Percentiles rank a stretch among this genome's conserved stretches.
These are phyloP conservation scores for Neurospora sp. DNA, from an alignment of 2,329 filamentous ascomycete species.

Conservation along the genomic window DNA sequence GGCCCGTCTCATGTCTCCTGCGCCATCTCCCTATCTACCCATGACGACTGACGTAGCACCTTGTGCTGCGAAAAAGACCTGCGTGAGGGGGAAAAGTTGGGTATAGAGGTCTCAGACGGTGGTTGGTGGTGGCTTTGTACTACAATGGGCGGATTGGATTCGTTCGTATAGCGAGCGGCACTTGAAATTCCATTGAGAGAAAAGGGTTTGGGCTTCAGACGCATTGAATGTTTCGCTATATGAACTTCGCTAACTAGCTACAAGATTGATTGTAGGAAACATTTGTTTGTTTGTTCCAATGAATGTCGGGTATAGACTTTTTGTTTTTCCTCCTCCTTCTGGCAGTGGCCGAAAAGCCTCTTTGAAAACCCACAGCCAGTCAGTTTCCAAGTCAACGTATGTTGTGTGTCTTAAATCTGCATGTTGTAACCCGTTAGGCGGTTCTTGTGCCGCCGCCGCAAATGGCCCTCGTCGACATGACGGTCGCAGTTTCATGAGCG, in stretches of 20 bases:
- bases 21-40: neutral
- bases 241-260: neutral
- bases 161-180: neutral
- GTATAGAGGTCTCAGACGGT: neutral
- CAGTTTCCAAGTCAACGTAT: neutral
- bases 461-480: neutral
- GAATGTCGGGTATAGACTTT: neutral
- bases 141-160: neutral
- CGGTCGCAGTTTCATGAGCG: slow-evolving; percentile 2
- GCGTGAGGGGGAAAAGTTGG: neutral
- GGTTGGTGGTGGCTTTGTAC: neutral
- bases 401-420: neutral
- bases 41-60: neutral
- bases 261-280: neutral
- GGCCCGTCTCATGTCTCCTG: neutral
- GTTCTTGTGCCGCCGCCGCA: neutral
- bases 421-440: neutral
- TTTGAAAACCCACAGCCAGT: neutral
- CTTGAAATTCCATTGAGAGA: neutral
- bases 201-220: neutral
- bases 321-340: neutral
- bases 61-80: neutral
- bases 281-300: neutral
- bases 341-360: neutral
- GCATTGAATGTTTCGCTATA: neutral